Percentiles rank a stretch among this genome's conserved stretches.
Conservation (phyloP, 2,329 filamentous ascomycete genomes). For the Cytospora mali region DNA sequence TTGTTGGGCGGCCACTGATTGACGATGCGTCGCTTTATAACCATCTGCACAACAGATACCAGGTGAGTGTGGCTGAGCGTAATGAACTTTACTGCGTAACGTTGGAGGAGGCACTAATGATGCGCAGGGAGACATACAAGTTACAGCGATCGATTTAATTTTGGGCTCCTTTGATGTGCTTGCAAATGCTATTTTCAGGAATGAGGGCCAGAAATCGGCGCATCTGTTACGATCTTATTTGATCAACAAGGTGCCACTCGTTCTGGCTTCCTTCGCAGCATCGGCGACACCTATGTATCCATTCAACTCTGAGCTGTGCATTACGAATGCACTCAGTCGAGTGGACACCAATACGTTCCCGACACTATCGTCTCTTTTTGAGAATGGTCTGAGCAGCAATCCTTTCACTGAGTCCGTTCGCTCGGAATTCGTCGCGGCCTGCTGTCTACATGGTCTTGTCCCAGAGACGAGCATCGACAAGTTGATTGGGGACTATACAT, state of each 20-base stretch:
- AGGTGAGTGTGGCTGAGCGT: slow-evolving; percentile 50
- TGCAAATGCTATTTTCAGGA: slow-evolving; percentile 78
- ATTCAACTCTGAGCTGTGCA: slow-evolving; percentile 72
- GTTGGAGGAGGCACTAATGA: slow-evolving; percentile 34
- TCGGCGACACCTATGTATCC: slow-evolving; percentile 64
- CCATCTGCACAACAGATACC: slow-evolving; percentile 83
- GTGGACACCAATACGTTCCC: slow-evolving; percentile 79
- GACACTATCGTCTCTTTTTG: slow-evolving; percentile 61
- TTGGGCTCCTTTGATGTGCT: slow-evolving; percentile 88
- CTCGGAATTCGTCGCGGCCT: slow-evolving; percentile 84
- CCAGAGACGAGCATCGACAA: slow-evolving; percentile 75
- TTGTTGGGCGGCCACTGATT: slow-evolving; percentile 78
- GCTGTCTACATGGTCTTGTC: slow-evolving; percentile 84
- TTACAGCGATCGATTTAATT: slow-evolving; percentile 79
- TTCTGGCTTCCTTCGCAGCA: slow-evolving; percentile 54
- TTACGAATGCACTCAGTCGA: slow-evolving; percentile 73
- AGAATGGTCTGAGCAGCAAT: slow-evolving; percentile 57
- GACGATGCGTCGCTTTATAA: slow-evolving; percentile 79
- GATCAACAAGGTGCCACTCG: slow-evolving; percentile 65
- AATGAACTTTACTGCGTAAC: background rate
- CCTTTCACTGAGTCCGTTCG: slow-evolving; percentile 61
- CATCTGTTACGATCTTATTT: slow-evolving; percentile 84
- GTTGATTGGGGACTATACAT: slow-evolving; percentile 81
- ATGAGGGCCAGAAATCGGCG: slow-evolving; percentile 59
- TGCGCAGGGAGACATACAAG: slow-evolving; percentile 71